Evolutionary conservation across 441 rosid species (phyloP).

Genomic region (Codiaeum variegatum): DNA sequence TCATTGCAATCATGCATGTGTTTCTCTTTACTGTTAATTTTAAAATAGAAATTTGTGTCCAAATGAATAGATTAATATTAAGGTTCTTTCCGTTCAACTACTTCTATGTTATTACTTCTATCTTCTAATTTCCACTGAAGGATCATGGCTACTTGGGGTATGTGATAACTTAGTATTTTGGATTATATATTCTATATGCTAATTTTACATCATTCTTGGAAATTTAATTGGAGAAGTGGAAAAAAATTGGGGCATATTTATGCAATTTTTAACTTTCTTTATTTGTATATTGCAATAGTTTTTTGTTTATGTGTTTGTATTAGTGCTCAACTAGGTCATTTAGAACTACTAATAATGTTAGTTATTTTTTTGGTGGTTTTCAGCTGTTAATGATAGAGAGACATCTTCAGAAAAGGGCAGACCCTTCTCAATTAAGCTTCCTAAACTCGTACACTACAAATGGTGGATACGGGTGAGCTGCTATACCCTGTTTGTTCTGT

Average conservation of each 20-base stretch:
- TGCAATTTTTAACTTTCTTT: not conserved
- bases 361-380: not conserved
- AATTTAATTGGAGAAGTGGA: not conserved
- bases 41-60: not conserved
- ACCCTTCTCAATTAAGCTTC: slow-evolving; percentile 13
- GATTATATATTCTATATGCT: not conserved
- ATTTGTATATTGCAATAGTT: not conserved
- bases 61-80: not conserved
- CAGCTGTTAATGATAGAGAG: slow-evolving; percentile 21
- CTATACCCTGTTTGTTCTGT: slow-evolving; percentile 35
- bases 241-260: not conserved
- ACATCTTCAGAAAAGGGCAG: not conserved
- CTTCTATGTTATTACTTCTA: not conserved
- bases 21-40: not conserved
- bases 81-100: not conserved
- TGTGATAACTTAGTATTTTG: not conserved
- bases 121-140: not conserved
- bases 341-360: not conserved
- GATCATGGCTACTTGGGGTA: not conserved
- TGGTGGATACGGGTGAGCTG: slow-evolving; percentile 45
- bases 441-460: slow-evolving; percentile 26
- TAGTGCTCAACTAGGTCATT: not conserved
- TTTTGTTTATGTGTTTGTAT: not conserved
- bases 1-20: not conserved
- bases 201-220: not conserved